Evolutionary conservation across 208 protist species (phyloP), one percentile per base, ranked within the genome.

Genomic region (Crithidia bombi): DNA sequence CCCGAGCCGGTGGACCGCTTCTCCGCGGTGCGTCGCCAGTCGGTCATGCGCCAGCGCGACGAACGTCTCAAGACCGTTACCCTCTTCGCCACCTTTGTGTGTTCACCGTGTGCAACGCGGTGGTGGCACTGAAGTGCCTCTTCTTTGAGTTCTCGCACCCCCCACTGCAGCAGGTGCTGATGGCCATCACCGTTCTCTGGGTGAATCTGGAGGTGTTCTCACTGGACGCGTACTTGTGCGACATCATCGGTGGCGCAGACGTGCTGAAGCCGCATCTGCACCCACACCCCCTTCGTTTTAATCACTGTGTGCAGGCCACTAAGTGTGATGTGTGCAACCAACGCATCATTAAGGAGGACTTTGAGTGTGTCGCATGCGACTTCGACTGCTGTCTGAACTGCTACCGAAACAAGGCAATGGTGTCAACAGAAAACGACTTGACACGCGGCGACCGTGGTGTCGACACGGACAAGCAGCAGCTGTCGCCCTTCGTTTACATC

Each of bases 251-350:
- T 25, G 61, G 50, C 14, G 50, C 65, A 5, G 79, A 88, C 35
- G 65, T 72, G 44, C 52, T 67, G 49, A 75, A 79, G 55, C 52
- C 70, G 19, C 43, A 69, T 21, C 73, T 87, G 47, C 82, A 87
- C 65, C 69, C 71, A 1, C 82, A 87, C 56, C 73, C 58, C 15
- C 66, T 87, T 11, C 65, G 65, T 50, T 81, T 85, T 57, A 82
- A 80, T 64, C 79, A 71, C 61, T 51, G 43, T 36, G 79, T 82
- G 44, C 39, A 67, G 23, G 69, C 57, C 28, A 79, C 77, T 19
- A 75, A 83, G 65, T 85, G 79, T 46, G 76, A 89, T 46, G 63
- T 79, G 62, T 89, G 83, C 77, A 82, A 73, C 56, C 79, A 85
- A 50, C 76, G 67, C 65, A 80, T 82, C 44, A 69, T 67, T 28